Evolutionary conservation across 2,329 filamentous ascomycete genomes (phyloP).

Genomic region (Penicillium oxalicum): DNA sequence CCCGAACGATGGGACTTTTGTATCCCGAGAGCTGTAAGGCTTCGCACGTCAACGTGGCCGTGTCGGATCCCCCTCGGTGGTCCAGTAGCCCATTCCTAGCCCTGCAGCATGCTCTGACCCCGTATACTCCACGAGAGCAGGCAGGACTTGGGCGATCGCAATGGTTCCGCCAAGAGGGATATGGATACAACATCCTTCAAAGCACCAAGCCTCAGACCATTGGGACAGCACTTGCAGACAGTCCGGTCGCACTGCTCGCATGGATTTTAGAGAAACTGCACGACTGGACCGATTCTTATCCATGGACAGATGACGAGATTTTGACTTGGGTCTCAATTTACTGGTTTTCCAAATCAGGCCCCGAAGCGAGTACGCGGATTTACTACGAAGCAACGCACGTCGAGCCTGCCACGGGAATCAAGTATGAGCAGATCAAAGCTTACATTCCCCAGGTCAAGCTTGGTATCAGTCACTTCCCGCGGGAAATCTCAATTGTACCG

Average conservation of each 20-base stretch:
- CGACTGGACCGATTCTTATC: slow-evolving; percentile 68
- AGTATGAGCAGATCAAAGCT: slow-evolving; percentile 9
- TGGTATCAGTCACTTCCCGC: slow-evolving; percentile 16
- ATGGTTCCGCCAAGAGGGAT: slow-evolving; percentile 21
- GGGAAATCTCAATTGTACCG: slow-evolving; percentile 17
- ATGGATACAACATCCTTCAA: slow-evolving; percentile 54
- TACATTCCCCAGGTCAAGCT: slow-evolving; percentile 16
- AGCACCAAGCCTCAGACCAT: slow-evolving; percentile 67
- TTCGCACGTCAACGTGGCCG: slow-evolving; percentile 58
- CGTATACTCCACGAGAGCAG: slow-evolving; percentile 16
- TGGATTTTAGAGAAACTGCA: slow-evolving; percentile 81
- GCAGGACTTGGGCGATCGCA: slow-evolving; percentile 11
- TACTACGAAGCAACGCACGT: slow-evolving; percentile 58
- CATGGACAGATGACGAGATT: slow-evolving; percentile 71
- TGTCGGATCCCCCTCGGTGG: slow-evolving; percentile 45
- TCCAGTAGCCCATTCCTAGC: slow-evolving; percentile 52
- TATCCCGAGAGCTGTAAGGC: slow-evolving; percentile 56
- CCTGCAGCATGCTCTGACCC: slow-evolving; percentile 17
- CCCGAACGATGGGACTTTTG: slow-evolving; percentile 53
- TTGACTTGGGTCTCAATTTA: slow-evolving; percentile 71
- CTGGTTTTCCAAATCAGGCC: slow-evolving; percentile 63
- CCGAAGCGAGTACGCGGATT: slow-evolving; percentile 61
- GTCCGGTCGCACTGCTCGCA: slow-evolving; percentile 62
- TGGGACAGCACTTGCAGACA: slow-evolving; percentile 62
- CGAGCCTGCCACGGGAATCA: neutral